A percentile compares a stretch with the other conserved stretches of the same genome.
phyloP scores from a whole-genome alignment of 495 filamentous ascomycete species.

The Hypoxylon rickii region DNA sequence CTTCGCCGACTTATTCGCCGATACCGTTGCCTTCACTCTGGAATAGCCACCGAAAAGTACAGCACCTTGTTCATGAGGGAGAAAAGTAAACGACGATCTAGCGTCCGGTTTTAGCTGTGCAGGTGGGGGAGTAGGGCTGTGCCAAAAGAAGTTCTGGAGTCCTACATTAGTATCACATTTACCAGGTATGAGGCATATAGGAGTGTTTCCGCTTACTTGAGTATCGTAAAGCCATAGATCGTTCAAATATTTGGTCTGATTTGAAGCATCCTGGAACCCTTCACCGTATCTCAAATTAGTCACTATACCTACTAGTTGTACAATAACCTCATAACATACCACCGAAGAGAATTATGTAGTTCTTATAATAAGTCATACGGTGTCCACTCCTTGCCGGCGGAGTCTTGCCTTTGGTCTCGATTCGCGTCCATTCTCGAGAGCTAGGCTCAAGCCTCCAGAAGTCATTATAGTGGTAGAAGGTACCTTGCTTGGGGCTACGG shows the following conservation, averaged over 20 bases:
- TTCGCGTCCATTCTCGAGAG: slow-evolving; percentile 82
- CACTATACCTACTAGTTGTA: no score
- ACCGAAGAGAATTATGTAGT: slow-evolving; percentile 49
- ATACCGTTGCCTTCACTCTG: slow-evolving; percentile 71
- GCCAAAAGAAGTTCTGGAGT: slow-evolving; percentile 70
- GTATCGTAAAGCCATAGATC: slow-evolving; percentile 70
- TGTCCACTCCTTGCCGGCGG: slow-evolving; percentile 92
- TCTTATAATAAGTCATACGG: slow-evolving; percentile 91
- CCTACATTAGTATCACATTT: slow-evolving; percentile 47
- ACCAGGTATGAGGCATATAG: slow-evolving; percentile 56
- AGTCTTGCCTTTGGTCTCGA: slow-evolving; percentile 85
- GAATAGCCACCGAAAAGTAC: slow-evolving; percentile 93
- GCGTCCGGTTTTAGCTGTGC: slow-evolving; percentile 86
- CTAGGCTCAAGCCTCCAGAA: slow-evolving; percentile 90
- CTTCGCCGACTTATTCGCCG: slow-evolving; percentile 62
- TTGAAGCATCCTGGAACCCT: slow-evolving; percentile 94
- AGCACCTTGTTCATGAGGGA: slow-evolving; percentile 87
- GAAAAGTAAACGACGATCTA: slow-evolving; percentile 83
- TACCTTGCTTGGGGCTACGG: slow-evolving; percentile 82
- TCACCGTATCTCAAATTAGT: slow-evolving; percentile 76
- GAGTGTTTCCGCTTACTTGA: slow-evolving; percentile 17
- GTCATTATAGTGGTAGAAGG: slow-evolving; percentile 98
- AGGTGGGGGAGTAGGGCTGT: slow-evolving; percentile 68
- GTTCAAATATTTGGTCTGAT: slow-evolving; percentile 85
- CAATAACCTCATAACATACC: slow-evolving; percentile 32